phyloP scores from a whole-genome alignment of 2,329 filamentous ascomycete species.

The Claviceps monticola region DNA sequence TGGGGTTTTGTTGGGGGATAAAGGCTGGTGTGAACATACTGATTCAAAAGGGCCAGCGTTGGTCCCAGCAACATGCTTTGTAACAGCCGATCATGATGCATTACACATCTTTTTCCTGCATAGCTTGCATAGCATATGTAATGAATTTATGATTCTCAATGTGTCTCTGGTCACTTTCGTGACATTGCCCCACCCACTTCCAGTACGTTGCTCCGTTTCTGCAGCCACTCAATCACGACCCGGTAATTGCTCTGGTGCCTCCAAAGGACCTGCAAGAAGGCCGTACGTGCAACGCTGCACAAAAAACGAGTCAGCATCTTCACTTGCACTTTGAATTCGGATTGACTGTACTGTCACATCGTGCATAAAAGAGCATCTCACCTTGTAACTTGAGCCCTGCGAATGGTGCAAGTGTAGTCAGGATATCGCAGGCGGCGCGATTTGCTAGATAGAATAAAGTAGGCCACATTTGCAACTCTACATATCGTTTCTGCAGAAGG shows the following conservation, averaged over 20 bases:
- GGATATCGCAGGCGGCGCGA: constrained; percentile 30
- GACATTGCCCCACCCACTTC: not conserved
- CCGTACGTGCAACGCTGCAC: constrained; percentile 49
- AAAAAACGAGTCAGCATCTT: not conserved
- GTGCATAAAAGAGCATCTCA: constrained; percentile 22
- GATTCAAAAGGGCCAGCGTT: too few relatives aligned
- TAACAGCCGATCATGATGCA: too few relatives aligned
- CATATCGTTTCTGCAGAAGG: constrained; percentile 42
- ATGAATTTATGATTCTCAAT: not conserved
- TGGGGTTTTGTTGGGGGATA: too few relatives aligned
- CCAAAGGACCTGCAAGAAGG: constrained; percentile 54
- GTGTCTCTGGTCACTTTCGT: not conserved
- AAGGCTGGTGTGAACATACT: too few relatives aligned
- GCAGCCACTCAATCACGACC: constrained; percentile 55
- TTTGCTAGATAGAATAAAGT: constrained; percentile 46
- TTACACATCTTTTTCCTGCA: too few relatives aligned
- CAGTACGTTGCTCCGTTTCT: constrained; percentile 24
- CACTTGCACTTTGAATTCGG: not conserved
- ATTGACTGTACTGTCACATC: not conserved
- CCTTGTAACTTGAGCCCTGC: constrained; percentile 46
- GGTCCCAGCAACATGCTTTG: too few relatives aligned
- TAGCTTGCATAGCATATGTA: too few relatives aligned
- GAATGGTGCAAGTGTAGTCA: constrained; percentile 45
- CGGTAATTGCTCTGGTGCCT: constrained; percentile 59
- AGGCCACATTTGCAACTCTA: constrained; percentile 51